phyloP scores from a whole-genome alignment of 2,329 filamentous ascomycete species.

The Colletotrichum phormii region DNA sequence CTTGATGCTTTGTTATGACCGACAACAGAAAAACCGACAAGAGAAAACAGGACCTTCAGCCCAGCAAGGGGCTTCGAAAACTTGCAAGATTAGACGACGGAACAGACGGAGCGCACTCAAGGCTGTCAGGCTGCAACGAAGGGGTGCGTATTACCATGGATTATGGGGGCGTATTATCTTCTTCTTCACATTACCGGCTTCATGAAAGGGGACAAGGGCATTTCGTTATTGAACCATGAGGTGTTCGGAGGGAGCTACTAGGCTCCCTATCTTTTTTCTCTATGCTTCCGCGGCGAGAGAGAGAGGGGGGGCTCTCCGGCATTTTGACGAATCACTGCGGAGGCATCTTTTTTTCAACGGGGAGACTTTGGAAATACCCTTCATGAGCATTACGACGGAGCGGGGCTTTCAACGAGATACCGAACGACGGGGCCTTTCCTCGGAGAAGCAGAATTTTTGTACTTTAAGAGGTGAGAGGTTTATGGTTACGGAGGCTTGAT shows the following conservation, averaged over 20 bases:
- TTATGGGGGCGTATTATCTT: not conserved
- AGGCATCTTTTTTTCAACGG: not conserved
- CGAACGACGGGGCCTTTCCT: not conserved
- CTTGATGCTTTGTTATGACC: constrained; percentile 3
- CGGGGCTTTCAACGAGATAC: not conserved
- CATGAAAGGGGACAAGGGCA: not conserved
- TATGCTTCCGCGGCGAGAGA: not conserved
- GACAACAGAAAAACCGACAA: not conserved
- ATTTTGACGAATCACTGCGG: not conserved
- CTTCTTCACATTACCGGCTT: not conserved
- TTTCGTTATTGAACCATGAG: not conserved
- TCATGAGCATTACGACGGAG: not conserved
- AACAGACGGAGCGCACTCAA: not conserved
- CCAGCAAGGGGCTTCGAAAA: not conserved
- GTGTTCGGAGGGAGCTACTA: not conserved
- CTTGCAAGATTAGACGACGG: not conserved
- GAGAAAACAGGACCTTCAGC: not conserved
- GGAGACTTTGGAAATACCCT: not conserved
- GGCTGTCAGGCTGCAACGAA: not conserved
- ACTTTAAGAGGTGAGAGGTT: not conserved
- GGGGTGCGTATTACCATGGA: not conserved
- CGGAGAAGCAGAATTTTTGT: not conserved
- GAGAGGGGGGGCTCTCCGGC: not conserved
- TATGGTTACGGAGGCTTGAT: too few relatives aligned
- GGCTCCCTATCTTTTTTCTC: not conserved